These are phyloP conservation scores for Calonectria hawksworthii DNA, from an alignment of 2,329 filamentous ascomycete species.

Conservation along the genomic window DNA sequence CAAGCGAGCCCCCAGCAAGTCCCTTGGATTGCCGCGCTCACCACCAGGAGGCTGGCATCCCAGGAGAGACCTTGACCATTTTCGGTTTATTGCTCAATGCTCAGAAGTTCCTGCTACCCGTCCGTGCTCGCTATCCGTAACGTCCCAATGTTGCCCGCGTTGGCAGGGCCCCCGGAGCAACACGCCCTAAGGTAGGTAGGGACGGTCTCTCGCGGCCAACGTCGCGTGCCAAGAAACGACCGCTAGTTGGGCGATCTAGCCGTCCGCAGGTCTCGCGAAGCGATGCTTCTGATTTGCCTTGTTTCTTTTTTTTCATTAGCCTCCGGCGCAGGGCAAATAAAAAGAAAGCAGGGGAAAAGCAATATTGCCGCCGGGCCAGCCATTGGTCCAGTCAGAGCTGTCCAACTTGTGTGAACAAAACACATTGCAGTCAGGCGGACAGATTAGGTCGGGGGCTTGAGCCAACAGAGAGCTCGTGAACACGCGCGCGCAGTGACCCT, in stretches of 20 bases:
- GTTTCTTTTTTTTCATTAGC: constrained; percentile 14
- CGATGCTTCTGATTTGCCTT: constrained; percentile 7
- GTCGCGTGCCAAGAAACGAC: constrained; percentile 20
- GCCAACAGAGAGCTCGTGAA: constrained; percentile 25
- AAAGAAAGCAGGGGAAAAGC: neutral
- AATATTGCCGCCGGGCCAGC: neutral
- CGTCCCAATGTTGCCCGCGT: constrained; percentile 5
- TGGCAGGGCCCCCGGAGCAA: constrained; percentile 1
- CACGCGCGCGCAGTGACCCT: constrained; percentile 21
- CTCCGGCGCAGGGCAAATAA: constrained; percentile 3
- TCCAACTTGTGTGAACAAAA: constrained; percentile 13
- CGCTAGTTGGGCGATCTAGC: neutral
- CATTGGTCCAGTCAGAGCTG: constrained; percentile 2
- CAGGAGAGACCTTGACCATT: constrained; percentile 3
- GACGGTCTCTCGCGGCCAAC: constrained; percentile 1
- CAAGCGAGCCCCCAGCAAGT: constrained; percentile 46
- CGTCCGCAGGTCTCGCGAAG: constrained; percentile 5
- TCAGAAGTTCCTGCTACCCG: neutral
- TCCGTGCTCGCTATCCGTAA: neutral
- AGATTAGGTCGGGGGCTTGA: constrained; percentile 28
- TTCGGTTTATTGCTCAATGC: constrained; percentile 9
- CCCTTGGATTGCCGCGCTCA: constrained; percentile 32
- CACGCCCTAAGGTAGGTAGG: neutral
- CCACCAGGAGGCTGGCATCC: constrained; percentile 27
- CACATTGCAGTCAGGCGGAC: constrained; percentile 28